Percentiles rank a stretch among this genome's conserved stretches.
phyloP scores from a whole-genome alignment of 2,329 filamentous ascomycete species.

The Penicillium polonicum region DNA sequence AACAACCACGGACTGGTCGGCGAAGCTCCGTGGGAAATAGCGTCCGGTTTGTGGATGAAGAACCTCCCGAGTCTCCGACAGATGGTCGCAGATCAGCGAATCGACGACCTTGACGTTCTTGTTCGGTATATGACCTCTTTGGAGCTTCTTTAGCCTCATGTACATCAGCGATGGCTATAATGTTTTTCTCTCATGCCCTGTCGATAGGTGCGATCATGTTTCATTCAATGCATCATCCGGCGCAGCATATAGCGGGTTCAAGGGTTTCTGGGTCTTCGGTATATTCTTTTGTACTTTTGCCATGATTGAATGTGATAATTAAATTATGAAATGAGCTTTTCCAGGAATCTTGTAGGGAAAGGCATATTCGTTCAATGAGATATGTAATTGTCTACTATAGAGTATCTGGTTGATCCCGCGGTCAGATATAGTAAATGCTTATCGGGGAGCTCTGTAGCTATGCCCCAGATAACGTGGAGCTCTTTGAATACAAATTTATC shows the following conservation, averaged over 20 bases:
- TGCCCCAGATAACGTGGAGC: background rate
- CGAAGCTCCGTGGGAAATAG: constrained; percentile 34
- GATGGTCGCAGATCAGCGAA: constrained; percentile 39
- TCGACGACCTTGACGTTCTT: constrained; percentile 28
- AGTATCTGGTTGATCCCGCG: background rate
- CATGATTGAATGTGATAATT: constrained; percentile 24
- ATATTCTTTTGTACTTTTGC: constrained; percentile 21
- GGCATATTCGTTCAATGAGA: background rate
- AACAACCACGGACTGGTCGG: constrained; percentile 28
- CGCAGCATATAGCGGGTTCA: constrained; percentile 24
- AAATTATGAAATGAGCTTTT: background rate
- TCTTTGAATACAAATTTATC: background rate
- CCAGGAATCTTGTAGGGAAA: background rate
- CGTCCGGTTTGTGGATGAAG: constrained; percentile 44
- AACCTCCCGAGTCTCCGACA: constrained; percentile 41
- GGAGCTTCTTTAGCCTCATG: constrained; percentile 6
- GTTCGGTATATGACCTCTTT: constrained; percentile 14
- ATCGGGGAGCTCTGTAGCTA: constrained; percentile 1
- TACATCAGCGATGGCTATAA: constrained; percentile 22
- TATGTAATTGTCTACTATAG: too few species aligned
- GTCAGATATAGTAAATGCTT: constrained; percentile 2
- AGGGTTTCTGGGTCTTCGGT: constrained; percentile 12
- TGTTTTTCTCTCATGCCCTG: constrained; percentile 12
- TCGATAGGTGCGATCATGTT: constrained; percentile 15
- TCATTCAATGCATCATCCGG: constrained; percentile 24